A percentile compares a stretch with the other conserved stretches of the same genome.
Evolutionary conservation across 257 asterid genomes (phyloP).

Genomic region (Nicotiana tabacum): DNA sequence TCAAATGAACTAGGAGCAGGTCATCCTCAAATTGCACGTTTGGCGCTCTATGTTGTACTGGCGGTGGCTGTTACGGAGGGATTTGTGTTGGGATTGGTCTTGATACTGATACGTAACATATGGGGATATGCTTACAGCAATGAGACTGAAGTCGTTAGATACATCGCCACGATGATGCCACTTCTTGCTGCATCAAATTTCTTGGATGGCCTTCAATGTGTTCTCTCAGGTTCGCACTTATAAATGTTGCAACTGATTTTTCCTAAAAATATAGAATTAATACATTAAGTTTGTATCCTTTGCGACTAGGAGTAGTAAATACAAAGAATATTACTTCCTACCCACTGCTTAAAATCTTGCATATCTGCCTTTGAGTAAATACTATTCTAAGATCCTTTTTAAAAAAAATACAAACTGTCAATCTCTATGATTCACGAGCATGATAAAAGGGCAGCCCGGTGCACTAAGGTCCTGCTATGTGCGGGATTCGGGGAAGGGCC

Average conservation of each 20-base stretch:
- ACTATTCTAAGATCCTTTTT: neutral
- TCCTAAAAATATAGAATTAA: too few species aligned
- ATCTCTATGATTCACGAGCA: neutral
- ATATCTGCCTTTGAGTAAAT: neutral
- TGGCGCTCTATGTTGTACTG: slow-evolving; percentile 55
- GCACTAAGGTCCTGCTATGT: too few species aligned
- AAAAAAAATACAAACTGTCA: neutral
- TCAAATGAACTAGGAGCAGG: slow-evolving; percentile 84
- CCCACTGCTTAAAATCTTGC: neutral
- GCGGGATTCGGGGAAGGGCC: too few species aligned
- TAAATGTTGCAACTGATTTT: neutral
- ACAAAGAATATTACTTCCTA: neutral
- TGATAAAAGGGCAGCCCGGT: neutral
- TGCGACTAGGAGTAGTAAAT: too few species aligned
- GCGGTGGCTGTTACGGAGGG: slow-evolving; percentile 46
- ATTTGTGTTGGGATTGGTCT: slow-evolving; percentile 34
- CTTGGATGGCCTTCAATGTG: slow-evolving; percentile 71
- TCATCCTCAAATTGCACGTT: slow-evolving; percentile 49
- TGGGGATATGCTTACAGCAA: slow-evolving; percentile 81
- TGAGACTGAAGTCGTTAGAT: slow-evolving; percentile 49
- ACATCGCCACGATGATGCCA: slow-evolving; percentile 69
- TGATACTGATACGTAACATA: slow-evolving; percentile 41
- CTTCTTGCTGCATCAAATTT: slow-evolving; percentile 70
- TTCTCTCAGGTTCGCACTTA: slow-evolving; percentile 57
- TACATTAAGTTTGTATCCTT: too few species aligned